Evolutionary conservation across 2,329 filamentous ascomycete species (phyloP), one percentile per base, ranked within the genome.

Genomic region (Verticillium zaregamsianum): DNA sequence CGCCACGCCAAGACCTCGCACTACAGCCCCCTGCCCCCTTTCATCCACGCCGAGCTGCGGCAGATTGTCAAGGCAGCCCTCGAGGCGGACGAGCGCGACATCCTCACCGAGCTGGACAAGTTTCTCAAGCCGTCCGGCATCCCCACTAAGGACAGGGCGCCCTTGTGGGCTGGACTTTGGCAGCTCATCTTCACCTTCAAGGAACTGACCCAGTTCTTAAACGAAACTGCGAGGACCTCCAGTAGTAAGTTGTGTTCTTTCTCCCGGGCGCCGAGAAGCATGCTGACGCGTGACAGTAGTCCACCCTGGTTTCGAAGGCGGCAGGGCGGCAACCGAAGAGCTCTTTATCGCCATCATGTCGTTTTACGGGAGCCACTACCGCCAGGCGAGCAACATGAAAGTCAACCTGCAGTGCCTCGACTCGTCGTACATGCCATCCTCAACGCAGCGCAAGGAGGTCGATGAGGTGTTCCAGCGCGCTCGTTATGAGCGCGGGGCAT

Each of bases 151-250:
- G 78, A 79, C 59, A 74, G 73, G 57, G 68, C 81, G 62, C 74
- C 77, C n/a, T 66, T 82, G 25, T 83, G 80, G 79, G 77, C 74
- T 17, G 77, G 76, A 67, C 69, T 82, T 68, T 82, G 81, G 80
- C 78, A 82, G 63, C 68, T 82, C 61, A 78, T 83, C 54, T 72
- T 82, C 49, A 76, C 81, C 66, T 82, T 83, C 63, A 75, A 76
- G 25, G 78, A 82, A 59, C 69, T 82, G 56, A 69, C 74, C 61
- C 62, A 66, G 20, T 68, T 69, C 9, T 73, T 72, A 63, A 71
- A 73, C 66, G 54, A 45, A 37, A 20, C 33, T n/a, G 52, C 11
- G 17, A 23, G 39, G 25, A 14, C 35, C 49, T n/a, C 33, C 28
- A 28, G 37, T 32, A 39, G 57, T 55, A 39, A 12, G 32, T 55